These are phyloP conservation scores for Eucalyptus sp. DNA, from an alignment of 345 rosid genomes.

Conservation along the genomic window DNA sequence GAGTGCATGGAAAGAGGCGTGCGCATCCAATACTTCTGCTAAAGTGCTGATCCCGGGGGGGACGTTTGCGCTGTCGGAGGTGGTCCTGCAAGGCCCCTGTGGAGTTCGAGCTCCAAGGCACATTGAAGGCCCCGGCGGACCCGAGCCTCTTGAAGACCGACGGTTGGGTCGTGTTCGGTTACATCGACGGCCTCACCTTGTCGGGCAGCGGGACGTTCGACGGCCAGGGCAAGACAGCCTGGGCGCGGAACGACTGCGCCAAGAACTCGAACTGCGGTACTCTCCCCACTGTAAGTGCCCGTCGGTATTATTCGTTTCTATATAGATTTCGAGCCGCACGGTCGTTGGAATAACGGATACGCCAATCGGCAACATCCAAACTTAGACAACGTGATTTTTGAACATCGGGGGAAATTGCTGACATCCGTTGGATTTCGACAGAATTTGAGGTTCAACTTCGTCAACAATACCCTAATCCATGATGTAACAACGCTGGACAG, in stretches of 20 bases:
- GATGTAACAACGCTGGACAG: constrained; percentile 20
- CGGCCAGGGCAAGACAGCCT: constrained; percentile 35
- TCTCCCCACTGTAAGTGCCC: constrained; percentile 23
- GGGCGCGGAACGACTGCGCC: constrained; percentile 17
- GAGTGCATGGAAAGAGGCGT: constrained; percentile 35
- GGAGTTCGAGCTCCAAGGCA: constrained; percentile 14
- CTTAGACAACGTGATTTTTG: neutral
- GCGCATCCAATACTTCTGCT: constrained; percentile 16
- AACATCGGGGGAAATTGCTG: neutral
- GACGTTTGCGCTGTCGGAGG: constrained; percentile 5
- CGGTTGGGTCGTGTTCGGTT: constrained; percentile 31
- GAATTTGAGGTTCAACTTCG: constrained; percentile 35
- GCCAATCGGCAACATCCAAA: neutral
- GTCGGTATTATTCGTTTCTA: neutral
- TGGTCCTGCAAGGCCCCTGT: constrained; percentile 2
- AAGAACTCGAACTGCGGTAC: constrained; percentile 11
- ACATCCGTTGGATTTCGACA: neutral
- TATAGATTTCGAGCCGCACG: neutral
- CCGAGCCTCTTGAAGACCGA: constrained; percentile 1
- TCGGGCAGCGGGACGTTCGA: constrained; percentile 46
- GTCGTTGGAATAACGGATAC: neutral
- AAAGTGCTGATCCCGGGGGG: constrained; percentile 31
- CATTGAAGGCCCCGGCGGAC: constrained; percentile 20
- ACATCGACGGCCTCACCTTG: constrained; percentile 19
- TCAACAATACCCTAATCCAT: constrained; percentile 9